Base-by-base conservation (phyloP, 192 early-diverging fungal genomes). In the Dimargaris cristalligena region DNA sequence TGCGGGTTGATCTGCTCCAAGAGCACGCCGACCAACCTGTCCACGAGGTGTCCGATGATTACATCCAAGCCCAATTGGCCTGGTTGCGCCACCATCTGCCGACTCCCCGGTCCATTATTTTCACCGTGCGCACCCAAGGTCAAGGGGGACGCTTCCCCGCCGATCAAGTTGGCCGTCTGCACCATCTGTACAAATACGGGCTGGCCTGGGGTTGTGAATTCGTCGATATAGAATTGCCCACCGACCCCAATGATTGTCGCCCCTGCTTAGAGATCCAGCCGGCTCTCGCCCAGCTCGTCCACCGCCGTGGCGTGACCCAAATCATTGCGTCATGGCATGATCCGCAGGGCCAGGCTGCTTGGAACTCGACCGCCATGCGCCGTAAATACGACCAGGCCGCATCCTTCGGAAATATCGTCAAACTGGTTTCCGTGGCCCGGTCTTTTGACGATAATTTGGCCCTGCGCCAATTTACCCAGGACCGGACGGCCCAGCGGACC, bases 261-360 rank as follows among this genome's bases (percentile, higher is more conserved):
- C 38, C 38, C 8, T 6, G 38, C 38, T n/a, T n/a, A n/a, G n/a
- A n/a, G n/a, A n/a, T n/a, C n/a, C 8, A 10, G 8, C 38, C 38
- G 16, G 38, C 6, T 16, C 16, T 41, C 8, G 38, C 38, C 38
- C 8, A 6, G 38, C 38, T 41, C 8, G 8, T 41, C 38, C 8
- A 6, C 38, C 8, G 8, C 38, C 38, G 38, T 16, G 83, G 81
- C 9, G 66, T 83, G 44, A 72, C 71, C 35, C 60, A 73, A 46
- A 79, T 93, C 45, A 77, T 99, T 41, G 90, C 88, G 0, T 92
- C 89, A 29, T 95, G 79, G 83, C 94, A 98, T 65, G 94, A 98
- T 67, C 60, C 79, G 20, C 62, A 70, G 6, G 82, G 84, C 45
- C 67, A 51, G 29, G 81, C 72, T 11, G 60, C 76, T 29, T 92